Evolutionary conservation across 306 rosid species (phyloP), one percentile per base, ranked within the genome.

Genomic region (Fragaria iinumae): DNA sequence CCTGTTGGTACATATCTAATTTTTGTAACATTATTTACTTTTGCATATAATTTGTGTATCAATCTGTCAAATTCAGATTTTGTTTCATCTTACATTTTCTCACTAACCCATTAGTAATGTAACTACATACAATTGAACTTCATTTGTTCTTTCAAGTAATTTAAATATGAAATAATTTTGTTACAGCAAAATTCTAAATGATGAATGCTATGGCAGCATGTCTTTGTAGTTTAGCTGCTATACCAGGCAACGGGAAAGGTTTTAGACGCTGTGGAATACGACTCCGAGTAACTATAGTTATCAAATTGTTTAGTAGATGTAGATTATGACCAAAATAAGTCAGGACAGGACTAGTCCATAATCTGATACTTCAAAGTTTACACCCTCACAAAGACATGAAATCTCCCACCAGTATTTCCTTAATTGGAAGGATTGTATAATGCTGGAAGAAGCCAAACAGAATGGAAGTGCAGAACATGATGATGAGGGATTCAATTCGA

Each of bases 401-500:
- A 17, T 10, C 25, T 52, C 34, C 75, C 9, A 11, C 20, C 43
- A 52, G 38, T 41, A n/a, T 21, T 65, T 72, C 73, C 67, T 62
- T n/a, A 52, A 47, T 4, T 29, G 39, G 34, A 44, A 47, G 59
- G 65, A 50, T 20, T 36, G 44, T 8, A 41, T 41, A 41, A 41
- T 38, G 41, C 41, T 38, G 53, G 67, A 74, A 59, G 21, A 44
- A 27, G 45, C 48, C 63, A 45, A 62, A 60, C 44, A 44, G 60
- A 62, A 60, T 62, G 78, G 78, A 75, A 38, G 78, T 44, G 39
- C 71, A 75, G 25, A 75, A 62, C 14, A 45, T 45, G 78, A 45
- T 23, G 56, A 69, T 75, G 78, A 44, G 60, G n/a, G 78, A 44
- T 38, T 38, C 41, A 3, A 32, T 45, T 75, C 71, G 49, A 45